Evolutionary conservation across 805 yeast genomes (phyloP).

Genomic region (Nakazawaea sp.): DNA sequence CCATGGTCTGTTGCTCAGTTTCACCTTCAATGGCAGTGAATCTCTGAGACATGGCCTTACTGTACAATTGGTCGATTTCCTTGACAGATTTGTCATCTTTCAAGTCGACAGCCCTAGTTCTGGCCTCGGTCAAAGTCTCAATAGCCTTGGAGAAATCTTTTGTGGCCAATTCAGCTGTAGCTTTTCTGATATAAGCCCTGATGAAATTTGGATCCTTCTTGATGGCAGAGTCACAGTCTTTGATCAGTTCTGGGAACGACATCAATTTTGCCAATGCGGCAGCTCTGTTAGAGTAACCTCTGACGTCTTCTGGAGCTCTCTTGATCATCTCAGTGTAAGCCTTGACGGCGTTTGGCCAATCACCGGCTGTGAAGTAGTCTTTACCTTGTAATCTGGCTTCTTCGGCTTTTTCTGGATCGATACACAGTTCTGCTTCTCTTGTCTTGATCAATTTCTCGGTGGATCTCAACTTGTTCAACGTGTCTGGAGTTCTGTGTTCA

Average conservation of each 20-base stretch:
- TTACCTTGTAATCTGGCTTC: conserved; percentile 92
- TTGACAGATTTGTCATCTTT: conserved; percentile 51
- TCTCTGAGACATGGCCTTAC: conserved; percentile 73
- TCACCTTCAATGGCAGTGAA: conserved; percentile 81
- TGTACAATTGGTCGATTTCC: conserved; percentile 79
- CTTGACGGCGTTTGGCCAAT: conserved; percentile 95
- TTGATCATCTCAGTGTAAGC: conserved; percentile 93
- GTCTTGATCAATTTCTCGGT: conserved; percentile 82
- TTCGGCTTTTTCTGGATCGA: conserved; percentile 90
- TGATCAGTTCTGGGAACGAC: conserved; percentile 95
- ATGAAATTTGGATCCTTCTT: conserved; percentile 81
- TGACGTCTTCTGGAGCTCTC: conserved; percentile 94
- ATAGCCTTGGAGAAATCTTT: conserved; percentile 77
- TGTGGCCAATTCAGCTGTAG: conserved; percentile 87
- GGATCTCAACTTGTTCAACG: conserved; percentile 76
- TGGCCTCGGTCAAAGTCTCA: conserved; percentile 76
- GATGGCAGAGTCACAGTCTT: conserved; percentile 88
- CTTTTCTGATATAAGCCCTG: conserved; percentile 96
- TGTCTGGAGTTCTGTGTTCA: conserved; percentile 95
- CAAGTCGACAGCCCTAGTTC: conserved; percentile 61
- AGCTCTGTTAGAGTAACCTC: conserved; percentile 97
- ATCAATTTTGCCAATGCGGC: conserved; percentile 91
- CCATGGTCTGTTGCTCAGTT: conserved; percentile 91
- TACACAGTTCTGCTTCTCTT: conserved; percentile 68
- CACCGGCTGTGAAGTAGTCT: conserved; percentile 79